Base-by-base conservation (phyloP, 2,329 filamentous ascomycete genomes). In the Xylariaceae sp. region DNA sequence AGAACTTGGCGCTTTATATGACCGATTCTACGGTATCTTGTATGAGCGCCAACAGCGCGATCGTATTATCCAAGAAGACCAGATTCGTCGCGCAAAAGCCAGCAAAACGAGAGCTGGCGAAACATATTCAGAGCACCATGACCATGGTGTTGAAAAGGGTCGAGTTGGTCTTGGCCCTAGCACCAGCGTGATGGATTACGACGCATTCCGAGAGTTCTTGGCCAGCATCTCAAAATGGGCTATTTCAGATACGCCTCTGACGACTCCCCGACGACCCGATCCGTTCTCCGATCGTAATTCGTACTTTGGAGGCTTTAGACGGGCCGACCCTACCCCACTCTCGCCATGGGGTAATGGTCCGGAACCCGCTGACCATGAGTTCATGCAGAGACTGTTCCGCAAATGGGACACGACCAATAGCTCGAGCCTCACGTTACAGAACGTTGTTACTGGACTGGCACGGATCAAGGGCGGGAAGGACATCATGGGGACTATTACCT, bases 401-500 rank as follows among this genome's bases (percentile, higher is more conserved):
- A 88, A 89, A 61, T 99, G 94, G 94, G 91, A 97, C 71, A 82
- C 85, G 4, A 88, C 92, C 62, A 85, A 85, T 55, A 86, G 82
- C 35, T 88, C 87, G n/a, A 86, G 88, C 1, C 76, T 99, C 63
- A 95, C 87, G 15, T 77, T 99, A 53, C 92, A 96, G 70, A 90
- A 97, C 67, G 91, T 99, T 2, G 94, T 97, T 4, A 88, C 88
- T 15, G 94, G 94, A 0, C 79, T 99, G 51, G 92, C 93, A 1
- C 86, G 89, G 11, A 90, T 99, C 70, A 97, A 96, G 73, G 93
- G 94, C 7, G 92, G 89, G 57, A 87, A 88, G 51, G 94, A 99
- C 74, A 97, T 99, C 66, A 97, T 99, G 93, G 90, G 90, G 35
- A 94, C 90, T 60, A 97, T 99, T 70, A 94, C 87, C 61, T 97